A percentile compares a stretch with the other conserved stretches of the same genome.
phyloP scores from a whole-genome alignment of 2,329 filamentous ascomycete genomes.

The Penicillium sp. region DNA sequence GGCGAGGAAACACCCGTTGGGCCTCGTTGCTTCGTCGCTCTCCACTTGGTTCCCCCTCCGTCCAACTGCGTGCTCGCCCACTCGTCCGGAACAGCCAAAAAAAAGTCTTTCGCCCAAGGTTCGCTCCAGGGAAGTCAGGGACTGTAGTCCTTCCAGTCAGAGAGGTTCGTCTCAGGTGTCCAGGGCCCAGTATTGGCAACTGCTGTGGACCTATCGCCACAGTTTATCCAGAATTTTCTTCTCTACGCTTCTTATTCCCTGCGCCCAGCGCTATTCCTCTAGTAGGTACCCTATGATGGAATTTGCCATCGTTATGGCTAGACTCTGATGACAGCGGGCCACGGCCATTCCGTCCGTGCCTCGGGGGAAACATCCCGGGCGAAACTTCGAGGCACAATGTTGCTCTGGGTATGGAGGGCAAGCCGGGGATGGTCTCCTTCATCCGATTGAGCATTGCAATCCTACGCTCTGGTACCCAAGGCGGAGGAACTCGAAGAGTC shows the following conservation, averaged over 20 bases:
- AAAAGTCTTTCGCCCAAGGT: background rate
- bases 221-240: background rate
- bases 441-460: background rate
- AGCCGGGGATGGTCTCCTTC: background rate
- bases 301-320: background rate
- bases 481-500: slow-evolving; percentile 3
- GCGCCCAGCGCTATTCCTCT: background rate
- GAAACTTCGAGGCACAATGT: background rate
- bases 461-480: slow-evolving; percentile 8
- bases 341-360: slow-evolving; percentile 4
- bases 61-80: background rate
- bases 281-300: background rate
- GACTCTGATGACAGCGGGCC: background rate
- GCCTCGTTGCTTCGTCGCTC: background rate
- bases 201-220: background rate
- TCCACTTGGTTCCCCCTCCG: background rate
- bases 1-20: background rate
- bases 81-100: background rate
- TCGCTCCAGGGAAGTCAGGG: background rate
- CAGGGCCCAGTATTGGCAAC: background rate
- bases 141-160: background rate
- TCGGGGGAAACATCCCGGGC: background rate
- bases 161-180: background rate
- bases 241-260: background rate
- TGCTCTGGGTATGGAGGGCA: slow-evolving; percentile 8